phyloP scores from a whole-genome alignment of 768 basidiomycete species.

The Russula virescens region DNA sequence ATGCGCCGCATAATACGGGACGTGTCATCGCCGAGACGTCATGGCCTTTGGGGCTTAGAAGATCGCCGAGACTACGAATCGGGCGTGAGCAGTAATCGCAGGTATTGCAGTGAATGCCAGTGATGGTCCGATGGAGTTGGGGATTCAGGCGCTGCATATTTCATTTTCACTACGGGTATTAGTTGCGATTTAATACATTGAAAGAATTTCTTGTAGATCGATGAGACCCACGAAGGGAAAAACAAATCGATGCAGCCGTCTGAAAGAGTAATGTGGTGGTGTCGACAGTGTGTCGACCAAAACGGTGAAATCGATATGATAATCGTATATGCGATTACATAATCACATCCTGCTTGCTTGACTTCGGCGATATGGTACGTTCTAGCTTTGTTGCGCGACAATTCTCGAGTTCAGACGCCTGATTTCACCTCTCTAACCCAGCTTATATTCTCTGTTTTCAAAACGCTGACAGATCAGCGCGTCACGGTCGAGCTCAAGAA shows the following conservation, averaged over 20 bases:
- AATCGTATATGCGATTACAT: background rate
- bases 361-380: conserved; percentile 10
- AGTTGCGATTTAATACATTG: too few species aligned
- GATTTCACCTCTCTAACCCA: conserved; percentile 28
- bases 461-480: conserved; percentile 95
- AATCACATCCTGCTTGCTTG: background rate
- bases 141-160: background rate
- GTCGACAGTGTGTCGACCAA: too few species aligned
- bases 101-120: too few species aligned
- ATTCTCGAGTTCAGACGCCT: background rate
- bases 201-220: too few species aligned
- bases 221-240: too few species aligned
- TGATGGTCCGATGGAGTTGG: background rate
- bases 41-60: background rate
- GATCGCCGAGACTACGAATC: background rate
- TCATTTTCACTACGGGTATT: background rate
- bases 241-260: too few species aligned
- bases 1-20: background rate
- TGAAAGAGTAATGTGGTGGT: too few species aligned
- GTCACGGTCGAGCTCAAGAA: conserved; percentile 99
- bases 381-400: background rate
- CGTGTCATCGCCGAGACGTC: background rate
- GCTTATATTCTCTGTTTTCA: conserved; percentile 98
- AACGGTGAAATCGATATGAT: too few species aligned
- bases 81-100: background rate